Evolutionary conservation across 352 stramenopile species (phyloP), one percentile per base, ranked within the genome.

Genomic region (Phytophthora hibernalis): DNA sequence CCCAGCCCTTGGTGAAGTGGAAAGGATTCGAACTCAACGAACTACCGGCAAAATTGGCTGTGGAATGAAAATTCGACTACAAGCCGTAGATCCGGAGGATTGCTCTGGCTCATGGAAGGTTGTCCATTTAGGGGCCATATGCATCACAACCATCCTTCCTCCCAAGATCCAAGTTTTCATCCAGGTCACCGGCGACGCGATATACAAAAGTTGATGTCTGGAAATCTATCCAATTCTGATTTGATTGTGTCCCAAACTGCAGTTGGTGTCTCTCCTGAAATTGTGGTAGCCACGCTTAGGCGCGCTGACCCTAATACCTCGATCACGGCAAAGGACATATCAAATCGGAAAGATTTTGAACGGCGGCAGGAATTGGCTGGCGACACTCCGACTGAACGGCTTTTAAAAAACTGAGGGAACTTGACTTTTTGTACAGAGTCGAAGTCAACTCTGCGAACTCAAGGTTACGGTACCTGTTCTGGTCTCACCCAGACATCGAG

Each of bases 181-280:
- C 2, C 37, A 4, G 38, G 16, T 18, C 38, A 45, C 3, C n/a
- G 38, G n/a, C 38, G 38, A 2, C 38, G n/a, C 37, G 18, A 57
- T 0, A 35, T 47, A 15, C 13, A 18, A n/a, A 33, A 6, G 33
- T 20, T 31, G 20, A 47, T 13, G 1, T 35, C 33, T 18, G 18
- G 11, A 18, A 10, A 33, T 44, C 40, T 48, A 15, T 37, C 50
- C 0, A 48, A 15, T 37, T 3, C 18, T 1, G 50, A 37, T 47
- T 45, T 57, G 20, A 15, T 57, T 3, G n/a, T 33, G 6, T 48
- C 50, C 6, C 50, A 57, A 31, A 57, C 30, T 18, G 30, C 49
- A 1, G 49, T 55, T 3, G 30, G 31, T 11, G 13, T 43, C 1
- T 42, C 49, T 21, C 10, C 49, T 5, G 13, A 56, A 56, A 45